Base-by-base conservation (phyloP, 176 grass and related monocot species). In the Luzula sylvatica region DNA sequence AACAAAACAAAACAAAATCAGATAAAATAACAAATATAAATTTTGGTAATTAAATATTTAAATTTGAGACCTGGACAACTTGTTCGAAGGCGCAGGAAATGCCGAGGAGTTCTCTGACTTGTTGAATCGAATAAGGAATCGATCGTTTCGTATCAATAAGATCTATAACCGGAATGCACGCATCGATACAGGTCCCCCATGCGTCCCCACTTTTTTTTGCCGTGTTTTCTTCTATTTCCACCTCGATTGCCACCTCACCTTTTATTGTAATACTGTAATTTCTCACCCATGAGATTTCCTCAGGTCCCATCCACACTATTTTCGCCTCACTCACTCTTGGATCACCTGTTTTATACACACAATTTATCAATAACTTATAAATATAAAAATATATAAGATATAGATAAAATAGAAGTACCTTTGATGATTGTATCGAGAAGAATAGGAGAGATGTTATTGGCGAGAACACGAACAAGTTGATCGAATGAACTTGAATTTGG, bases 71-170 rank as follows among this genome's bases (percentile, higher is more conserved):
- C 90, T 89, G 80, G 55, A 86, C 81, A 24, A 79, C 67, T 89
- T 96, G 90, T 52, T 96, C 90, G 73, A 96, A 96, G 32, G 90
- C 78, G 67, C 84, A 89, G 66, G 90, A 89, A 61, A 89, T 96
- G 50, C 90, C 90, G 73, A 96, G 50, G 62, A 82, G 77, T 73
- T 96, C 74, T 56, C 39, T 76, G 65, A 86, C 46, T 78, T 88
- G 76, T 55, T 89, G 90, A 62, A 96, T 80, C 50, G 80, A 83
- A 46, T 82, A 86, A 65, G 90, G 90, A 25, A 75, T 72, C 43
- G 90, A 96, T 44, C 84, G 63, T 23, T 44, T 71, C 58, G 77
- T 86, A 47, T 96, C 84, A 42, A 96, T 86, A 24, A 96, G 90
- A 30, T 79, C 54, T 23, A 89, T 77, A 17, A 96, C 74, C 11